phyloP scores from a whole-genome alignment of 139 green algal genomes.

The Spirogloea muscicola region DNA sequence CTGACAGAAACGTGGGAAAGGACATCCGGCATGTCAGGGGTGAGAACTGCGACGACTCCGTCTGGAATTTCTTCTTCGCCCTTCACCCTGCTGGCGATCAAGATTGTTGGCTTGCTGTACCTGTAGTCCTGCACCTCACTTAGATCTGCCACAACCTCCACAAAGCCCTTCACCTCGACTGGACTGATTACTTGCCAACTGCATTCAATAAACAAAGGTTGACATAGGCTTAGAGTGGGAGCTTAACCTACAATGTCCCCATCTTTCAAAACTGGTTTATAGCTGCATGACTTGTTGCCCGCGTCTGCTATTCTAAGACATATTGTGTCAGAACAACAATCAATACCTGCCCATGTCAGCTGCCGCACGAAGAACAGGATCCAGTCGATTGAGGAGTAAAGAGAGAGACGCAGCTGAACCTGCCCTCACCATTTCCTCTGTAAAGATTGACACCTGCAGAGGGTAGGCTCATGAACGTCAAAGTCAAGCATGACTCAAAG shows the following conservation, averaged over 20 bases:
- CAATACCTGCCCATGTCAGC: constrained; percentile 47
- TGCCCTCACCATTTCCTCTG: constrained; percentile 64
- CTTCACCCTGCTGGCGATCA: constrained; percentile 61
- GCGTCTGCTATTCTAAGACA: too few relatives aligned
- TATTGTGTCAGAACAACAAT: not conserved
- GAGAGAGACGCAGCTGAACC: constrained; percentile 60
- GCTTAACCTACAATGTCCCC: too few relatives aligned
- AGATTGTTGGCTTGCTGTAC: constrained; percentile 59
- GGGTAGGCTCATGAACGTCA: too few relatives aligned
- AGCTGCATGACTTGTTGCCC: too few relatives aligned
- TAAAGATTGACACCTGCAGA: constrained; percentile 85
- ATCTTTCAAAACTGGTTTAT: too few relatives aligned
- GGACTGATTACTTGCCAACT: constrained; percentile 60
- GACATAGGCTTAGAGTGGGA: too few relatives aligned
- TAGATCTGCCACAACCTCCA: constrained; percentile 56
- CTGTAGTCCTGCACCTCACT: constrained; percentile 48
- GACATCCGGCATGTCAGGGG: constrained; percentile 62
- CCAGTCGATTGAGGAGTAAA: constrained; percentile 59
- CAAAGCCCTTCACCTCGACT: constrained; percentile 32
- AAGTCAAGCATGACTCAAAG: too few relatives aligned
- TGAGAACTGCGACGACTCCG: constrained; percentile 57
- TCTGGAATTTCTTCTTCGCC: constrained; percentile 68
- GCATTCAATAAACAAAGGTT: not conserved
- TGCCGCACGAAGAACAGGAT: constrained; percentile 50
- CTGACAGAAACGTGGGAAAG: constrained; percentile 71